Evolutionary conservation across 192 early-diverging fungal species (phyloP).

Genomic region (Backusella westeae): DNA sequence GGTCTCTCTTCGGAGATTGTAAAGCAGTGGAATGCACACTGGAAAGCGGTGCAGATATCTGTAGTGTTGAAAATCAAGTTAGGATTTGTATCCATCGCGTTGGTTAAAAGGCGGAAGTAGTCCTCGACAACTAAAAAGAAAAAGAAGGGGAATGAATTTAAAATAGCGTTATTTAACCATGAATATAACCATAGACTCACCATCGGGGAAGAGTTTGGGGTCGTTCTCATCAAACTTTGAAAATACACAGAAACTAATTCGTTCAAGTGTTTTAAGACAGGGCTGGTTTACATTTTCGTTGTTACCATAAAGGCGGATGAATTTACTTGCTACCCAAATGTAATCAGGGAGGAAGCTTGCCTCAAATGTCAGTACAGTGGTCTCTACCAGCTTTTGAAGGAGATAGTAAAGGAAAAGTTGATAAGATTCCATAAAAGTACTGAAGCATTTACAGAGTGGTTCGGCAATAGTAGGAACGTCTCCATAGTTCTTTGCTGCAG

Average conservation of each 20-base stretch:
- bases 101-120: slow-evolving; percentile 60
- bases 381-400: slow-evolving; percentile 55
- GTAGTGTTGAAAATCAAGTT: slow-evolving; percentile 50
- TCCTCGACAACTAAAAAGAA: slow-evolving; percentile 69
- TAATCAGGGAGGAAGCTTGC: slow-evolving; percentile 65
- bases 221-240: slow-evolving; percentile 47
- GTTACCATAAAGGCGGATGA: slow-evolving; percentile 61
- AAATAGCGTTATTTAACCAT: slow-evolving; percentile 9
- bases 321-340: slow-evolving; percentile 76
- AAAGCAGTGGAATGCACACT: slow-evolving; percentile 64
- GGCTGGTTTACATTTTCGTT: slow-evolving; percentile 48
- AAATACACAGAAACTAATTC: slow-evolving; percentile 65
- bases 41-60: slow-evolving; percentile 55
- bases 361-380: slow-evolving; percentile 65
- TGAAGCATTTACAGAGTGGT: slow-evolving; percentile 55
- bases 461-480: slow-evolving; percentile 45
- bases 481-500: slow-evolving; percentile 53
- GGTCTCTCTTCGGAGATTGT: slow-evolving; percentile 47
- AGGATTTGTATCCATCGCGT: slow-evolving; percentile 51
- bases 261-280: slow-evolving; percentile 58
- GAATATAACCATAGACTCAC: slow-evolving; percentile 37
- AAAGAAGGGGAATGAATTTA: background rate
- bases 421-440: slow-evolving; percentile 57
- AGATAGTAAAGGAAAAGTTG: slow-evolving; percentile 47
- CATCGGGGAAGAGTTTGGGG: slow-evolving; percentile 63